These are phyloP conservation scores for Pythium apleroticum DNA, from an alignment of 352 stramenopile species.

Conservation along the genomic window DNA sequence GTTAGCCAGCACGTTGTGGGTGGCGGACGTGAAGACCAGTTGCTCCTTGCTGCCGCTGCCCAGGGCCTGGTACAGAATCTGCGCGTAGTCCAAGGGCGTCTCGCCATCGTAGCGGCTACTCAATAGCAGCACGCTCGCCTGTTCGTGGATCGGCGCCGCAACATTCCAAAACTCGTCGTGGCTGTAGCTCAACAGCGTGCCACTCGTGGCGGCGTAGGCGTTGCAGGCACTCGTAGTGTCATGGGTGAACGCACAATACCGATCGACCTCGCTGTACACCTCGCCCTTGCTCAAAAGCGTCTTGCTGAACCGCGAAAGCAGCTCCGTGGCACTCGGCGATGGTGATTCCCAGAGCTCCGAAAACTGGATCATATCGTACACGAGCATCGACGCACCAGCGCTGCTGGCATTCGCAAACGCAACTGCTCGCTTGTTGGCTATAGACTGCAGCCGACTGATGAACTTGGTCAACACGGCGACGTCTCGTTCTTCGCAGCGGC, in stretches of 20 bases:
- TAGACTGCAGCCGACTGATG: constrained; percentile 27
- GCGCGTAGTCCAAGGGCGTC: constrained; percentile 43
- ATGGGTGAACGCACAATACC: constrained; percentile 65
- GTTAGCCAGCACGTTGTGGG: constrained; percentile 45
- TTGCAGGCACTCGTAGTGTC: constrained; percentile 42
- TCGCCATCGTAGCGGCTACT: constrained; percentile 44
- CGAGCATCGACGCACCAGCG: constrained; percentile 32
- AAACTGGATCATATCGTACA: constrained; percentile 67
- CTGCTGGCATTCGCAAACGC: constrained; percentile 6
- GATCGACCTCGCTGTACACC: constrained; percentile 43
- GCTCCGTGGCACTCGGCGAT: constrained; percentile 38
- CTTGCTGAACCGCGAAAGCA: constrained; percentile 49
- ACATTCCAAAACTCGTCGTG: constrained; percentile 34
- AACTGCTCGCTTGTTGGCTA: background rate
- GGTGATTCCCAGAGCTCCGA: constrained; percentile 76
- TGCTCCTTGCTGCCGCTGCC: constrained; percentile 43
- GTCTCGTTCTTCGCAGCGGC: constrained; percentile 51
- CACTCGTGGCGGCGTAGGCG: constrained; percentile 4
- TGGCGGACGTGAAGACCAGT: constrained; percentile 38
- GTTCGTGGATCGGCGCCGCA: constrained; percentile 29
- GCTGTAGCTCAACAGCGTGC: constrained; percentile 37
- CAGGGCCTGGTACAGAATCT: constrained; percentile 39
- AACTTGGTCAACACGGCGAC: constrained; percentile 40
- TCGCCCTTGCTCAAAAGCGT: constrained; percentile 44
- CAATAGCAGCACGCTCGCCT: constrained; percentile 59